These are phyloP conservation scores for Hanseniaspora hatyaiensis DNA, from an alignment of 805 yeast species.

Conservation along the genomic window DNA sequence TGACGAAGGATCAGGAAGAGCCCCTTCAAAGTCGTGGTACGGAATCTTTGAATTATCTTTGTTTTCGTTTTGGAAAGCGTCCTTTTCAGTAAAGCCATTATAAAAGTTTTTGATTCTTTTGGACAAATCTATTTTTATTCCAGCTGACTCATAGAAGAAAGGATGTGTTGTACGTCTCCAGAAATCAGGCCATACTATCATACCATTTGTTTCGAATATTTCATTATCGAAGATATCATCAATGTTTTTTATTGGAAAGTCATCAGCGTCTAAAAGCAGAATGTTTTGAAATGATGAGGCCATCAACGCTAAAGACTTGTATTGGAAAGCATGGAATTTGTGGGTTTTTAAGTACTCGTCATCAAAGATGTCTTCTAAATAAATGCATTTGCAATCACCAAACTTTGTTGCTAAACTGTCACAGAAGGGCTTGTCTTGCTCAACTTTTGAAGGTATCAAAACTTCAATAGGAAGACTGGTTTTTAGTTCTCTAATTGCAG, in stretches of 20 bases:
- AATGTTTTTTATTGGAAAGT: constrained; percentile 56
- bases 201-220: constrained; percentile 42
- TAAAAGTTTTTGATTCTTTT: constrained; percentile 30
- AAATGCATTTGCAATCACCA: constrained; percentile 56
- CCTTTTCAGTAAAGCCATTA: constrained; percentile 28
- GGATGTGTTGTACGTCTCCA: constrained; percentile 82
- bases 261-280: constrained; percentile 63
- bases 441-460: constrained; percentile 54
- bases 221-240: constrained; percentile 46
- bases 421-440: constrained; percentile 52
- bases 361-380: constrained; percentile 46
- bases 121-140: constrained; percentile 35
- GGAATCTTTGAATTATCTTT: constrained; percentile 24
- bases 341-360: constrained; percentile 37
- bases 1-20: constrained; percentile 58
- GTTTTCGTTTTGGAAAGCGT: constrained; percentile 19
- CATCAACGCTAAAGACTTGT: constrained; percentile 56
- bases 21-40: constrained; percentile 49
- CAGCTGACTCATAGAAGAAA: constrained; percentile 56
- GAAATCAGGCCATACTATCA: constrained; percentile 73
- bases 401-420: constrained; percentile 38
- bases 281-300: constrained; percentile 65
- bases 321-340: constrained; percentile 52
- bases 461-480: constrained; percentile 63
- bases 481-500: constrained; percentile 48